phyloP scores from a whole-genome alignment of 192 early-diverging fungal species.

The Backusella tuberculispora region DNA sequence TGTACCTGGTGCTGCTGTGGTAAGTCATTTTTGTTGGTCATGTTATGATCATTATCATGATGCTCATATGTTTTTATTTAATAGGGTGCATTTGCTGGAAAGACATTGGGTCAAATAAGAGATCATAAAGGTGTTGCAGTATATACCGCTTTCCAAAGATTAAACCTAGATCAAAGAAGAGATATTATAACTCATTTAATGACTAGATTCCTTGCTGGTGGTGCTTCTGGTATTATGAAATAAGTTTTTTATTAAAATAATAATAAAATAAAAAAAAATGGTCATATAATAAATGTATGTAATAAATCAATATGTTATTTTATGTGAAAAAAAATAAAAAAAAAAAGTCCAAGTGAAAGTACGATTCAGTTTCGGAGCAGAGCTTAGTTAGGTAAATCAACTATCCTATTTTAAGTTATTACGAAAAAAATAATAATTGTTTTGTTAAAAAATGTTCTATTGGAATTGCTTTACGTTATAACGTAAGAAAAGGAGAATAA shows the following conservation, averaged over 20 bases:
- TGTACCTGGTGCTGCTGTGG: constrained; percentile 32
- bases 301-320: not conserved
- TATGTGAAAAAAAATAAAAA: not conserved
- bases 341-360: not conserved
- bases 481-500: no score
- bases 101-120: constrained; percentile 62
- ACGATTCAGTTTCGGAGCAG: not conserved
- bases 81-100: constrained; percentile 64
- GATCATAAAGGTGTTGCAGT: constrained; percentile 57
- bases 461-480: no score
- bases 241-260: not conserved
- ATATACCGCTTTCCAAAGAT: constrained; percentile 40
- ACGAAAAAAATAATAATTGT: not conserved
- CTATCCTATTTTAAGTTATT: constrained; percentile 1
- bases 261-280: no score
- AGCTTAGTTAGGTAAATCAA: not conserved
- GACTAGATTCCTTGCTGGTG: constrained; percentile 28
- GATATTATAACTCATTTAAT: constrained; percentile 36
- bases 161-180: constrained; percentile 28
- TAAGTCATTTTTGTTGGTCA: constrained; percentile 22
- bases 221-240: constrained; percentile 32
- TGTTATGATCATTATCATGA: not conserved
- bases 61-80: not conserved
- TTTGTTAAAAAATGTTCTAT: no score
- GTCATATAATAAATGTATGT: not conserved